Evolutionary conservation across 2,329 filamentous ascomycete genomes (phyloP).

Genomic region (Taxawa tesnikishii): DNA sequence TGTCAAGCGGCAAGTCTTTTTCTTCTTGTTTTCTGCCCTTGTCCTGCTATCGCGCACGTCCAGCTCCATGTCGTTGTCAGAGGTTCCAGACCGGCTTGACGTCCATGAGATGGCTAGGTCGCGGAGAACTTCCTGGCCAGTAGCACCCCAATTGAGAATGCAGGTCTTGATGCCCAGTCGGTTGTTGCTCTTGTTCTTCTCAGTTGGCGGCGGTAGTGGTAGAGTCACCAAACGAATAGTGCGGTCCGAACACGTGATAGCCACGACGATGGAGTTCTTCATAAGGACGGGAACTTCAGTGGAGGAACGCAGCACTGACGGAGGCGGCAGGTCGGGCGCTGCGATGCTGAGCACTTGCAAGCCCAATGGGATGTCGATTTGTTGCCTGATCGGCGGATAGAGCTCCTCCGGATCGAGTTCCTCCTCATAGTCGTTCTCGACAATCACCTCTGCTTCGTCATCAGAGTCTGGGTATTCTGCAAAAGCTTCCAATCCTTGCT

Average conservation of each 20-base stretch:
- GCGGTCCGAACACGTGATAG: conserved; percentile 43
- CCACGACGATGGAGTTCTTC: conserved; percentile 37
- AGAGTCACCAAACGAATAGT: conserved; percentile 43
- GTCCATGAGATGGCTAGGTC: conserved; percentile 43
- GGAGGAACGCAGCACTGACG: conserved; percentile 1
- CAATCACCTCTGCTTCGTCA: conserved; percentile 34
- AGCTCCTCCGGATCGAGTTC: conserved; percentile 46
- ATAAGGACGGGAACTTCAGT: conserved; percentile 18
- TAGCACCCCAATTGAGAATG: conserved; percentile 31
- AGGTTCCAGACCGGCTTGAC: conserved; percentile 4
- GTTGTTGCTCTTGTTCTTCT: conserved; percentile 22
- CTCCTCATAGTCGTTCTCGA: conserved; percentile 30
- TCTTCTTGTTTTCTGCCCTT: conserved; percentile 1
- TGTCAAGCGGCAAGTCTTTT: too few species aligned
- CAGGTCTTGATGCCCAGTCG: conserved; percentile 33
- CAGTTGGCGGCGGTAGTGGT: conserved; percentile 41
- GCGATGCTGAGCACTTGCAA: conserved; percentile 41
- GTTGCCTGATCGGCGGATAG: conserved; percentile 40
- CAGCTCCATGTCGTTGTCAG: conserved; percentile 3
- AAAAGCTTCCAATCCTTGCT: background rate
- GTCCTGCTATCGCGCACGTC: background rate
- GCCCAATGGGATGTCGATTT: conserved; percentile 42
- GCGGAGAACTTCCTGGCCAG: conserved; percentile 38
- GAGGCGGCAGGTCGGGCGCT: conserved; percentile 28
- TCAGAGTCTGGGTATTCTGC: conserved; percentile 33